Conservation (phyloP, 495 filamentous ascomycete genomes). For the Hypoxylon trugodes region DNA sequence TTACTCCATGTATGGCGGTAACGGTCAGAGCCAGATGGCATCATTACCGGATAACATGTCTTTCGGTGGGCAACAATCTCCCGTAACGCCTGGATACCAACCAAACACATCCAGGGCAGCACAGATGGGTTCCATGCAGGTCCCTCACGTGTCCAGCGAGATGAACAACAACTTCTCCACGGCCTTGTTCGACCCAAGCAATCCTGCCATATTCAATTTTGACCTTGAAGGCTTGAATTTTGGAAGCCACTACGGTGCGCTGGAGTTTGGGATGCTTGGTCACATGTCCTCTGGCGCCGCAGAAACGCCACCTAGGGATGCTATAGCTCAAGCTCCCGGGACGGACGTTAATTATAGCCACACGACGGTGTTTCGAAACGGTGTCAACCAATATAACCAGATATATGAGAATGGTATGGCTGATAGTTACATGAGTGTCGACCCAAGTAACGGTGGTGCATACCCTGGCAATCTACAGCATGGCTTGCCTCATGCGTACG, state of each 20-base stretch:
- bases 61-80: slow-evolving; percentile 70
- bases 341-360: slow-evolving; percentile 53
- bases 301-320: slow-evolving; percentile 77
- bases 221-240: slow-evolving; percentile 94
- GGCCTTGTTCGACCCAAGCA: slow-evolving; percentile 84
- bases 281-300: slow-evolving; percentile 90
- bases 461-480: slow-evolving; percentile 60
- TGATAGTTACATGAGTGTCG: slow-evolving; percentile 52
- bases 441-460: slow-evolving; percentile 47
- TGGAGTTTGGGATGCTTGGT: slow-evolving; percentile 93
- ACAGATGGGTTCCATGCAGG: slow-evolving; percentile 43
- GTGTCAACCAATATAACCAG: slow-evolving; percentile 52
- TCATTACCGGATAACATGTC: slow-evolving; percentile 58
- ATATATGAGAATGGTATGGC: slow-evolving; percentile 52
- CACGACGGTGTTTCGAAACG: slow-evolving; percentile 54
- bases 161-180: slow-evolving; percentile 56
- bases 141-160: slow-evolving; percentile 51
- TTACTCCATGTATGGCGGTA: slow-evolving; percentile 49
- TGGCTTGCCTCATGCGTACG: slow-evolving; percentile 60
- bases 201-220: slow-evolving; percentile 91
- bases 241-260: slow-evolving; percentile 89
- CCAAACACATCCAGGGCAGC: slow-evolving; percentile 47
- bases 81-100: slow-evolving; percentile 74
- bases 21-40: slow-evolving; percentile 39
- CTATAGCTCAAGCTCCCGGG: slow-evolving; percentile 41